Percentiles rank a stretch among this genome's conserved stretches.
phyloP scores from a whole-genome alignment of 148 eudicot genomes.

The Bassia scoparia region DNA sequence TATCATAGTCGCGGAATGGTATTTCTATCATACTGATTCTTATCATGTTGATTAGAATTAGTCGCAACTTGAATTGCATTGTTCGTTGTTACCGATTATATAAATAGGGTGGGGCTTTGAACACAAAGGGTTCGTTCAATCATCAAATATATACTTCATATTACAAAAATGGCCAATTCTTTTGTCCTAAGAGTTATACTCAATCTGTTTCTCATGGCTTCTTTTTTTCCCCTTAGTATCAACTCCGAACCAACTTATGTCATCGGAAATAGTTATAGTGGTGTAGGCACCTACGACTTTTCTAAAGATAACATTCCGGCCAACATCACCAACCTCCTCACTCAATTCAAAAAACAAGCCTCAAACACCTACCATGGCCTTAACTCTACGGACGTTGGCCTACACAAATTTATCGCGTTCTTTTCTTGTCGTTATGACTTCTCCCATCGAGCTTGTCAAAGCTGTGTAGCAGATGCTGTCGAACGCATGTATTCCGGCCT shows the following conservation, averaged over 20 bases:
- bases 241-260: neutral
- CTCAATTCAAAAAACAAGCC: neutral
- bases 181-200: neutral
- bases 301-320: conserved; percentile 10
- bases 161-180: too few species aligned
- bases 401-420: conserved; percentile 8
- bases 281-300: neutral
- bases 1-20: too few species aligned
- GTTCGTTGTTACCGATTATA: too few species aligned
- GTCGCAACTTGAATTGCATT: too few species aligned
- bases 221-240: neutral
- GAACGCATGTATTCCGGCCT: too few species aligned
- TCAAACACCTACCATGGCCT: conserved; percentile 16
- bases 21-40: too few species aligned
- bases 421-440: conserved; percentile 25
- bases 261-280: neutral
- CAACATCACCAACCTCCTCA: neutral
- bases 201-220: neutral
- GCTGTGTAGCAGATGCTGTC: too few species aligned
- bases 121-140: too few species aligned
- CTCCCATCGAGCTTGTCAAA: neutral
- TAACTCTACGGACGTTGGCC: neutral
- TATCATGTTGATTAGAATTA: too few species aligned
- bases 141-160: too few species aligned
- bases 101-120: too few species aligned